Percentiles rank a stretch among this genome's conserved stretches.
Conservation (phyloP, 108 stramenopile genomes). For the Skeletonema marinoi region DNA sequence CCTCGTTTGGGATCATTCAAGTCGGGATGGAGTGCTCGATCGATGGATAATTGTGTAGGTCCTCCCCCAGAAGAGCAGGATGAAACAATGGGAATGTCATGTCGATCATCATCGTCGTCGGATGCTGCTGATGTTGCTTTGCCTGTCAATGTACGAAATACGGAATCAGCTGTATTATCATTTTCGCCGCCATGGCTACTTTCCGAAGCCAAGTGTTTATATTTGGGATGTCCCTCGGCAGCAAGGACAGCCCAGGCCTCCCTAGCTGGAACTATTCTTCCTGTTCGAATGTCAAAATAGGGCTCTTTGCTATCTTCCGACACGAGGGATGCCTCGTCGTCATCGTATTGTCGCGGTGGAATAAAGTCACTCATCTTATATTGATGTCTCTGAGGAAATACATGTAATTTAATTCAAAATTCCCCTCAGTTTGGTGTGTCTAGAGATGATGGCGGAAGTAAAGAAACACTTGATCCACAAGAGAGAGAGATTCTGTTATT, state of each 20-base stretch:
- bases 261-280: slow-evolving; percentile 17
- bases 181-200: not conserved
- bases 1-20: not conserved
- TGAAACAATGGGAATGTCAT: not conserved
- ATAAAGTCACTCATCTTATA: slow-evolving; percentile 1
- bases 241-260: slow-evolving; percentile 29
- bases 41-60: slow-evolving; percentile 38
- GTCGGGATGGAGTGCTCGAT: slow-evolving; percentile 31
- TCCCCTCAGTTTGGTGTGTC: not conserved
- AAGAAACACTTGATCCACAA: no score
- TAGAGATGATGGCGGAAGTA: no score
- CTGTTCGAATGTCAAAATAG: slow-evolving; percentile 27
- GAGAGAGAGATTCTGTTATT: no score
- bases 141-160: slow-evolving; percentile 10
- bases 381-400: not conserved
- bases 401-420: not conserved
- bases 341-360: not conserved
- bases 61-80: slow-evolving; percentile 4
- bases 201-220: slow-evolving; percentile 1
- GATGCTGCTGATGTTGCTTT: not conserved
- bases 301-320: slow-evolving; percentile 37
- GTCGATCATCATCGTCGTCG: not conserved
- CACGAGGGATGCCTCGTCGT: slow-evolving; percentile 1
- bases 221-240: slow-evolving; percentile 20
- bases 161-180: not conserved